Evolutionary conservation across 345 rosid species (phyloP), one percentile per base, ranked within the genome.

Genomic region (Arabis alpina): DNA sequence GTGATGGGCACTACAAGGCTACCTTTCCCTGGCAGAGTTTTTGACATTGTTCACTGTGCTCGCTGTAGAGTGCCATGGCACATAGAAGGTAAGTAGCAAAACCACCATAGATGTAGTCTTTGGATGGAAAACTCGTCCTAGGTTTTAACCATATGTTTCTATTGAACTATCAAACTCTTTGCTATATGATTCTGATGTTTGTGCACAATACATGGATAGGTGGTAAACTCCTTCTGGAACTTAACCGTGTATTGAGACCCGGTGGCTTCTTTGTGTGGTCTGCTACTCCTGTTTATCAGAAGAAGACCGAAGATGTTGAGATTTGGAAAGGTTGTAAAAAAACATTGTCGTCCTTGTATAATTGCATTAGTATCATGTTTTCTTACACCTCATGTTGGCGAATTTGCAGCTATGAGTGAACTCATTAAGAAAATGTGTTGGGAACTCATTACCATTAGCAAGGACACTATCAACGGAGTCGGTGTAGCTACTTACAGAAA

Each of bases 11-110:
- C 98, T 48, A 71, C 74, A 60, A 87, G 99, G 76, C 96, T 94
- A 80, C 98, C 99, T 43, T 94, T 82, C 80, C 99, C 99, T 12
- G 87, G 88, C 68, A 79, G 82, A 82, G 98, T 88, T 65, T 94
- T 92, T 54, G 99, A 94, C 84, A 69, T 79, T 45, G 92, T 94
- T 61, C 98, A 90, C 80, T 94, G 99, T 81, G 99, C 99, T 34
- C 92, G 97, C 30, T 94, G 99, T 76, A 88, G 99, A 71, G 99
- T 94, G 10, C 99, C 99, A 27, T 94, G 99, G 99, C 99, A 94
- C 76, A 88, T 89, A 62, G 99, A 94, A 87, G 99, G 99, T 91
- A 77, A 69, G 65, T 23, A 14, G 7, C 66, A 23, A 53, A 59
- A 49, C 63, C 50, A 9, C 42, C 10, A 34, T 16, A 3, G 42